phyloP scores from a whole-genome alignment of 208 protist genomes.

The Polymyxa betae region DNA sequence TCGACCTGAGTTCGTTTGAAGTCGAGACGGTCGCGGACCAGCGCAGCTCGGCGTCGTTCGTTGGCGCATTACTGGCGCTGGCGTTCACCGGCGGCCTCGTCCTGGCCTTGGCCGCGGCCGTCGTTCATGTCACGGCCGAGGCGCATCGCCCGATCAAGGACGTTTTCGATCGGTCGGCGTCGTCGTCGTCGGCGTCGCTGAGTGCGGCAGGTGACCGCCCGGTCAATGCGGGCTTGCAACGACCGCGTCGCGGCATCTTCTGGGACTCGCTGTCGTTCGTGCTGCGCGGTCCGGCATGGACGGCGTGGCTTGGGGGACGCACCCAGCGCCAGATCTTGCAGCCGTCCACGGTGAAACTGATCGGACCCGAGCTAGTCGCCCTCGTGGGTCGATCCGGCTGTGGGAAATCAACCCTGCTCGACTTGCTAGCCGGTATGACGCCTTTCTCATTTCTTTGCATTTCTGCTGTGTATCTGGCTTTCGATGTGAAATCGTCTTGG shows the following conservation, averaged over 20 bases:
- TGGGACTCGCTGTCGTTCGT: neutral
- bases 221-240: neutral
- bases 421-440: neutral
- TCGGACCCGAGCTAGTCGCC: neutral
- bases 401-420: conserved; percentile 18
- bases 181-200: neutral
- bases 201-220: neutral
- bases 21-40: too few species aligned
- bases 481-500: neutral
- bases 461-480: neutral
- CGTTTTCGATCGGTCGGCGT: neutral
- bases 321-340: neutral
- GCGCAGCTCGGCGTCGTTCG: too few species aligned
- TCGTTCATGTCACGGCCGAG: neutral
- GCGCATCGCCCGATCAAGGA: neutral
- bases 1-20: too few species aligned
- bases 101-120: neutral
- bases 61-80: too few species aligned
- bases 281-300: too few species aligned
- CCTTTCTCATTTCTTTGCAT: neutral
- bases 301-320: neutral
- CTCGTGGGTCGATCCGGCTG: conserved; percentile 13
- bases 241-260: neutral
- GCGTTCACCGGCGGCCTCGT: too few species aligned
- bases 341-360: neutral